phyloP scores from a whole-genome alignment of 139 green algal genomes.

The Chlorella sp. region DNA sequence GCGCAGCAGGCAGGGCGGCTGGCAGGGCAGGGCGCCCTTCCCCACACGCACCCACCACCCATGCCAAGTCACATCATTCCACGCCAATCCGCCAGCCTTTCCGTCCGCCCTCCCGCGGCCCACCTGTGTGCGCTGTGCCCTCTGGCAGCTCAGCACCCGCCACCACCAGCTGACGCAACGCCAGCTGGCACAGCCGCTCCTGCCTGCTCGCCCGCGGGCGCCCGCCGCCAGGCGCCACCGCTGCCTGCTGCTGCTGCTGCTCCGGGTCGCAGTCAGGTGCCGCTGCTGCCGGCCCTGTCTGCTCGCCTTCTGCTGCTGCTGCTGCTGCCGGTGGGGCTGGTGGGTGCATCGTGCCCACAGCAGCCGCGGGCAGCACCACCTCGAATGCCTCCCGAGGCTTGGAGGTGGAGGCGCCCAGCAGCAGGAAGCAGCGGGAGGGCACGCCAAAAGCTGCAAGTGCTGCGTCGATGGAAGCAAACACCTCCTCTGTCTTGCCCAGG shows the following conservation, averaged over 20 bases:
- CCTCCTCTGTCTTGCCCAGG: not conserved
- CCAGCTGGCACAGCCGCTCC: constrained; percentile 27
- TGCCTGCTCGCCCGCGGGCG: not conserved
- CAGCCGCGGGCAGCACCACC: constrained; percentile 5
- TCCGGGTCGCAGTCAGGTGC: not conserved
- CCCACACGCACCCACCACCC: not conserved
- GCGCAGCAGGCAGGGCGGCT: not conserved
- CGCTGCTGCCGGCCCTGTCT: not conserved
- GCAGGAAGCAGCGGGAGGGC: constrained; percentile 14
- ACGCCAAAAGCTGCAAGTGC: not conserved
- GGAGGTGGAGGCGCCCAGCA: constrained; percentile 21
- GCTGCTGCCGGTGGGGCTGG: not conserved
- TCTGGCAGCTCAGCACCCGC: constrained; percentile 13
- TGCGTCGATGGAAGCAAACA: not conserved
- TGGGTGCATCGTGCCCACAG: not conserved
- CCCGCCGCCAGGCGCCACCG: not conserved
- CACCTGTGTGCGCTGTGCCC: constrained; percentile 23
- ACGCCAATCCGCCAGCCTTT: not conserved
- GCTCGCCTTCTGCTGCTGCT: not conserved
- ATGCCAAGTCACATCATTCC: not conserved
- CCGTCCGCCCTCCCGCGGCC: not conserved
- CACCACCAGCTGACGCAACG: constrained; percentile 26
- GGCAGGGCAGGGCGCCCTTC: not conserved
- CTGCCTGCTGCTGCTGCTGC: constrained; percentile 2
- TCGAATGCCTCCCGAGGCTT: constrained; percentile 30